These are phyloP conservation scores for Penicillium sp. DNA, from an alignment of 2,329 filamentous ascomycete genomes.

Conservation along the genomic window DNA sequence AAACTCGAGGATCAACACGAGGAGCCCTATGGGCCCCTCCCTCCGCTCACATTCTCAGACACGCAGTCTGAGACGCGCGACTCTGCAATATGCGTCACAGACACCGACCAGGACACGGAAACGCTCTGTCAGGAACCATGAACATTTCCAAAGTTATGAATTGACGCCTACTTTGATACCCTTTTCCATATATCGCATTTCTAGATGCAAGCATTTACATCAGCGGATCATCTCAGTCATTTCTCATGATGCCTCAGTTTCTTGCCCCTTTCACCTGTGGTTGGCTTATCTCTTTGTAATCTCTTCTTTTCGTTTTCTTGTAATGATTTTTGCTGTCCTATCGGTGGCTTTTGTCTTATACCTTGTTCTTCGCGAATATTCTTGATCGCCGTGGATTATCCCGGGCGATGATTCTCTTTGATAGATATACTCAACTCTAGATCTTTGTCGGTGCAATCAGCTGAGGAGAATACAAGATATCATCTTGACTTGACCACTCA, in stretches of 20 bases:
- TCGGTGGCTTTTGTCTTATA: slow-evolving; percentile 23
- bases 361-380: slow-evolving; percentile 33
- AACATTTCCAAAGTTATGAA: slow-evolving; percentile 27
- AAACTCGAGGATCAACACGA: slow-evolving; percentile 44
- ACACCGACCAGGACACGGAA: slow-evolving; percentile 24
- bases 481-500: not conserved
- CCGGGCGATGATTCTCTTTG: slow-evolving; percentile 3
- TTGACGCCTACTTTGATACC: slow-evolving; percentile 34
- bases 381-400: slow-evolving; percentile 12
- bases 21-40: slow-evolving; percentile 44
- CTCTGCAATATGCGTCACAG: slow-evolving; percentile 36
- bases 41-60: slow-evolving; percentile 41
- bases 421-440: slow-evolving; percentile 24
- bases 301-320: slow-evolving; percentile 13
- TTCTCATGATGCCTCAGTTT: slow-evolving; percentile 18
- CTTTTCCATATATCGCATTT: slow-evolving; percentile 24
- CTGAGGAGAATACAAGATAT: not conserved
- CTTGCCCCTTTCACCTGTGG: slow-evolving; percentile 5
- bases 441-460: slow-evolving; percentile 1
- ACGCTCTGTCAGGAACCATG: slow-evolving; percentile 22
- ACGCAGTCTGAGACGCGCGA: slow-evolving; percentile 32
- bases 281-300: slow-evolving; percentile 25
- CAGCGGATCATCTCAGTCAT: slow-evolving; percentile 12
- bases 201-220: slow-evolving; percentile 22
- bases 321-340: slow-evolving; percentile 10